Evolutionary conservation across 371 early-diverging fungal genomes (phyloP).

Genomic region (Chytridium lagenaria): DNA sequence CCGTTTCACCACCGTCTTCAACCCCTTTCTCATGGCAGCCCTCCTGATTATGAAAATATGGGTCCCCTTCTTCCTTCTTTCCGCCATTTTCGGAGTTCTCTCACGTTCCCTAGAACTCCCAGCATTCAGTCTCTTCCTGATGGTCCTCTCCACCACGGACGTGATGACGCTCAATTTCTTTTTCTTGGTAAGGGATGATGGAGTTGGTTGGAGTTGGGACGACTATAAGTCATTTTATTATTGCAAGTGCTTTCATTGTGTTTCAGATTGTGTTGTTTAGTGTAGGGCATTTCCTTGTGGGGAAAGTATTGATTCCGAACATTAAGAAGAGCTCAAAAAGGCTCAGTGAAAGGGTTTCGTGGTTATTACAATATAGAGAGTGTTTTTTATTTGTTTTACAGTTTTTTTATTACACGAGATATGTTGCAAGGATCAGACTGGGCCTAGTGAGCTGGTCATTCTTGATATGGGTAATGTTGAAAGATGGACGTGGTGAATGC

Average conservation of each 20-base stretch:
- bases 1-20: constrained; percentile 86
- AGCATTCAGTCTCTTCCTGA: constrained; percentile 81
- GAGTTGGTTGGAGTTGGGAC: constrained; percentile 98
- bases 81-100: constrained; percentile 76
- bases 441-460: no score
- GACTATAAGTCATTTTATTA: constrained; percentile 75
- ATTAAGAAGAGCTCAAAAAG: no score
- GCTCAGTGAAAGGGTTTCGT: no score
- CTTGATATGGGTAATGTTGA: no score
- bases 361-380: no score
- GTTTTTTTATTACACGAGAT: no score
- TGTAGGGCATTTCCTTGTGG: constrained; percentile 66
- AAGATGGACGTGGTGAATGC: no score
- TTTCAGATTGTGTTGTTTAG: constrained; percentile 77
- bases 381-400: no score
- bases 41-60: constrained; percentile 86
- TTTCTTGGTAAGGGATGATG: constrained; percentile 88
- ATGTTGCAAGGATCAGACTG: no score
- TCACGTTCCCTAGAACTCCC: constrained; percentile 75
- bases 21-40: constrained; percentile 89
- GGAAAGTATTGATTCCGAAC: constrained; percentile 49
- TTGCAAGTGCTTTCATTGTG: constrained; percentile 80
- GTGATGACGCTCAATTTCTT: constrained; percentile 96
- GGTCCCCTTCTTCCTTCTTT: constrained; percentile 88
- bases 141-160: constrained; percentile 86